Percentiles rank a stretch among this genome's conserved stretches.
phyloP scores from a whole-genome alignment of 106 monocot species.

The Ottelia alismoides region DNA sequence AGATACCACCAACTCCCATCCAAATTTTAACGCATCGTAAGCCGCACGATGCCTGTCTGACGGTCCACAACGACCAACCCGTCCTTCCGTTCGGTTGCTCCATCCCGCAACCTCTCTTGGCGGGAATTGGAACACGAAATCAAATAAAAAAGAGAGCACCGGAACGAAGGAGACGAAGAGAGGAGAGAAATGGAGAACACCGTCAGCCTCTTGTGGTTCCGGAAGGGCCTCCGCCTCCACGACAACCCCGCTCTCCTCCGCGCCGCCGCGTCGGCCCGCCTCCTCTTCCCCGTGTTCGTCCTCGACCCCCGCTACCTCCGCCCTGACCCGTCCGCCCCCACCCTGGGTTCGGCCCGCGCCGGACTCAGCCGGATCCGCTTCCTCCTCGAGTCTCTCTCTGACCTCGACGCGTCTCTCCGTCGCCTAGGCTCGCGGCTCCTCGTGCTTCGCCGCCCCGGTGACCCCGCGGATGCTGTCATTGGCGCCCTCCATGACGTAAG shows the following conservation, averaged over 20 bases:
- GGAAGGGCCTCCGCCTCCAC: constrained; percentile 85
- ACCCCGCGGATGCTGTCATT: constrained; percentile 36
- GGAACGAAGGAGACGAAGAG: too few relatives aligned
- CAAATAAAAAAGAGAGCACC: too few relatives aligned
- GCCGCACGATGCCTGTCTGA: too few relatives aligned
- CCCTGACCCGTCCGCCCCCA: constrained; percentile 51
- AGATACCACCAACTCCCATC: too few relatives aligned
- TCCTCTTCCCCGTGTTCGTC: constrained; percentile 82
- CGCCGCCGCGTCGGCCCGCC: constrained; percentile 23
- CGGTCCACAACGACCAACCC: too few relatives aligned
- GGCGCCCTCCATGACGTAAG: constrained; percentile 46
- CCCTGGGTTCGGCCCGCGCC: constrained; percentile 59
- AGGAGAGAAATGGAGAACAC: too few relatives aligned
- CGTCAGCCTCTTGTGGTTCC: too few relatives aligned
- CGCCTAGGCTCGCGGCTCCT: constrained; percentile 67
- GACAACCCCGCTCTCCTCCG: constrained; percentile 82
- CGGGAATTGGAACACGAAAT: too few relatives aligned
- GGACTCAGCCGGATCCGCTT: constrained; percentile 69
- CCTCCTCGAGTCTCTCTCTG: constrained; percentile 58
- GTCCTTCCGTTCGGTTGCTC: too few relatives aligned
- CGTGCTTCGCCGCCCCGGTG: constrained; percentile 34
- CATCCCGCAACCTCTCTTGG: too few relatives aligned
- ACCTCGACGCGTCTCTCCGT: constrained; percentile 60
- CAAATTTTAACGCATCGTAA: too few relatives aligned
- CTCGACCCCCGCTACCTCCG: constrained; percentile 72